Percentiles rank a stretch among this genome's conserved stretches.
These are phyloP conservation scores for Leucocoprinus leucothites DNA, from an alignment of 768 basidiomycete genomes.

Conservation along the genomic window DNA sequence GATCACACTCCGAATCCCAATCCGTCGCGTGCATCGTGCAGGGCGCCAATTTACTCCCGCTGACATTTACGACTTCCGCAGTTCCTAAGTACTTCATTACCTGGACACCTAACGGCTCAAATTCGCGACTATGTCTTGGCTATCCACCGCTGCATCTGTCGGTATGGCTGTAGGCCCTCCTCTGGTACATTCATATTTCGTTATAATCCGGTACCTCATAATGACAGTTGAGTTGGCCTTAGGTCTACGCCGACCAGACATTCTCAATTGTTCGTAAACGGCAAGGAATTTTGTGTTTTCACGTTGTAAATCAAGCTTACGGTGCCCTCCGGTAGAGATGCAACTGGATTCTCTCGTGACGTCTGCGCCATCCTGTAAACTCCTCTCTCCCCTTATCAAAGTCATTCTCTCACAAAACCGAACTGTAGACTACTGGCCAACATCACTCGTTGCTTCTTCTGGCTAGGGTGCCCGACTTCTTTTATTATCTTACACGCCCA, in stretches of 20 bases:
- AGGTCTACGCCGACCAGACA: slow-evolving; percentile 83
- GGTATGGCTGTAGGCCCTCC: slow-evolving; percentile 87
- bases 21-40: no score
- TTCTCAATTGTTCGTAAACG: slow-evolving; percentile 72
- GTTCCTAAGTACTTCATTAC: not conserved
- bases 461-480: slow-evolving; percentile 56
- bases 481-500: not conserved
- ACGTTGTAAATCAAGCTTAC: not conserved
- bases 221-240: slow-evolving; percentile 5
- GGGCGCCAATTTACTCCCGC: not conserved
- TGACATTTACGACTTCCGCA: not conserved
- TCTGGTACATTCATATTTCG: slow-evolving; percentile 35
- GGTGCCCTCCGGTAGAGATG: slow-evolving; percentile 49
- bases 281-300: slow-evolving; percentile 38
- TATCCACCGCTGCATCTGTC: slow-evolving; percentile 64
- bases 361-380: slow-evolving; percentile 79
- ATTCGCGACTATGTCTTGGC: slow-evolving; percentile 45
- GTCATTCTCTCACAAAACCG: not conserved
- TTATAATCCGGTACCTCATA: not conserved
- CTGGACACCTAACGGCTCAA: slow-evolving; percentile 5
- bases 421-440: slow-evolving; percentile 68
- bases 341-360: slow-evolving; percentile 84
- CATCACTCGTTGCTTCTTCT: slow-evolving; percentile 88
- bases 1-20: no score
- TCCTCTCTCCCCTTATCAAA: slow-evolving; percentile 7